Evolutionary conservation across 2,329 filamentous ascomycete species (phyloP).

Genomic region (Trichophyton verrucosum): DNA sequence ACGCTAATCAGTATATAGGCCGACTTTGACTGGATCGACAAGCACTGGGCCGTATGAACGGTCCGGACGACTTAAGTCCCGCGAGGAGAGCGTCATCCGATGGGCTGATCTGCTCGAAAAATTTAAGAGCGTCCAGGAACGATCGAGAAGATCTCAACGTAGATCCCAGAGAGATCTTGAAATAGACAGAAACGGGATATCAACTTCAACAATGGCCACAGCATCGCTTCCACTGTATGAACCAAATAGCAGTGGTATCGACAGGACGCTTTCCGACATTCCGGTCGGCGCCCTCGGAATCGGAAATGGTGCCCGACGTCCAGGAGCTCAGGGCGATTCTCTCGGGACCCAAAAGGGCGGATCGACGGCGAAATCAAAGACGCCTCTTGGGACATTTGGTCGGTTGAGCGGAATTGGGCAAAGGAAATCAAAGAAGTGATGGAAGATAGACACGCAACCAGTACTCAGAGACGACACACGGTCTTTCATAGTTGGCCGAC

Average conservation of each 20-base stretch:
- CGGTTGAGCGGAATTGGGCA: conserved; percentile 59
- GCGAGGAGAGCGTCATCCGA: conserved; percentile 73
- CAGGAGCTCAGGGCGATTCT: conserved; percentile 19
- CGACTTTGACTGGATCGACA: conserved; percentile 1
- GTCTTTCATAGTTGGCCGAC: not conserved
- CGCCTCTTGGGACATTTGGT: conserved; percentile 56
- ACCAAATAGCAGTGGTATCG: conserved; percentile 19
- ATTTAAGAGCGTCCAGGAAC: conserved; percentile 83
- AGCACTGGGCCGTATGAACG: conserved; percentile 49
- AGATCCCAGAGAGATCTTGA: conserved; percentile 36
- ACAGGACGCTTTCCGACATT: conserved; percentile 24
- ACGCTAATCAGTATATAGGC: not conserved
- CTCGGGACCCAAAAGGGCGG: conserved; percentile 33
- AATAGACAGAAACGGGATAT: conserved; percentile 35
- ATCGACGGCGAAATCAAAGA: conserved; percentile 46
- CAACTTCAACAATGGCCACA: conserved; percentile 18
- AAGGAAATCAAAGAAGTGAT: conserved; percentile 38
- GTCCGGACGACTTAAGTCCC: conserved; percentile 56
- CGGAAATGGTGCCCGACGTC: conserved; percentile 10
- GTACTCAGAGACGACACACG: conserved; percentile 7
- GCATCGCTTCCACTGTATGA: conserved; percentile 9
- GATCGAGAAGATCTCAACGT: conserved; percentile 58
- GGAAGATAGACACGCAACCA: no score
- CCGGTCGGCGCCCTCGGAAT: conserved; percentile 19
- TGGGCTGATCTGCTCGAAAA: conserved; percentile 93